Base-by-base conservation (phyloP, 345 rosid species). In the Eutrema yunnanense region DNA sequence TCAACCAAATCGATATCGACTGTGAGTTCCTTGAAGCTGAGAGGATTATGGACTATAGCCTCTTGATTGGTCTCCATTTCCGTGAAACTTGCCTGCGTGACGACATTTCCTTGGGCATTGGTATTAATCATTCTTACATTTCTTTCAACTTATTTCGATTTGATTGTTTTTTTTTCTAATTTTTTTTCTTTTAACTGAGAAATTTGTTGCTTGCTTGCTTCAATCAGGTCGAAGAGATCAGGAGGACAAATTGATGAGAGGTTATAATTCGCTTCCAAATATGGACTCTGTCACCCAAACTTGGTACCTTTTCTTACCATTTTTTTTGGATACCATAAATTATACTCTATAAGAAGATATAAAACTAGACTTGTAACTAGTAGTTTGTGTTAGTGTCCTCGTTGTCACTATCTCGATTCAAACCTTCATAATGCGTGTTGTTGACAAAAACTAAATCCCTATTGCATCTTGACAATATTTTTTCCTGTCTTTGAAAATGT, bases 1-100 rank as follows among this genome's bases (percentile, higher is more conserved):
- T 83, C 60, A 79, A 87, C 74, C 93, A 88, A 83, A 84, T 88
- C 47, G 78, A 84, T 61, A 69, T 84, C 30, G 93, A 88, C 34
- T 86, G 93, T 36, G 93, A 86, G 77, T 86, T 88, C 66, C 81
- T 88, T 44, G 90, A 88, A 78, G 81, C 82, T 48, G 93, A 88
- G 73, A 81, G 77, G 64, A 87, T 87, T 55, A 87, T 87, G 89
- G 92, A 87, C 67, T 87, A 85, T 19, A 86, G 93, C 81, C 90
- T 88, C 49, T 74, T 88, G 65, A 73, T 88, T 55, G 93, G 93
- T 75, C 80, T 88, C 46, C 93, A 88, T 76, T 88, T 86, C 49
- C 83, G 74, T 27, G 74, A 75, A 36, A 34, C 69, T 53, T 56
- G 78, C 61, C 33, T 74, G 38, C 74, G 70, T 29, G 79, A 76